Percentiles rank a stretch among this genome's conserved stretches.
Evolutionary conservation across 306 rosid species (phyloP).

Genomic region (Pterocarpus santalinus): DNA sequence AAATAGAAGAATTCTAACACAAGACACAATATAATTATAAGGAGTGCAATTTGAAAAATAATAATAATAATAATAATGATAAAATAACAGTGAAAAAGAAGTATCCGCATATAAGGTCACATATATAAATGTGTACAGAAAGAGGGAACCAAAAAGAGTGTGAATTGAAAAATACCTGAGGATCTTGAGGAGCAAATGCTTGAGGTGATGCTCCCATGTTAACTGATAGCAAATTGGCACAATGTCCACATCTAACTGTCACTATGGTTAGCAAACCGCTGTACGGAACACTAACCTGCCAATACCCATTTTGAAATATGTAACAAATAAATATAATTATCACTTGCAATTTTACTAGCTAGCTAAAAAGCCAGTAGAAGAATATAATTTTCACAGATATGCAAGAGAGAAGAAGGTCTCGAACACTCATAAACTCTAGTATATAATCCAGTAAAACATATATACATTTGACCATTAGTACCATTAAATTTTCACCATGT

Average conservation of each 20-base stretch:
- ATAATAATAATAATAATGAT: background rate
- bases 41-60: background rate
- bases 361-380: background rate
- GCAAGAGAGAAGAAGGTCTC: background rate
- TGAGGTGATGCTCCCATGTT: constrained; percentile 78
- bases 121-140: background rate
- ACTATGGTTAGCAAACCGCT: constrained; percentile 69
- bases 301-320: constrained; percentile 34
- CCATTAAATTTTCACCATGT: background rate
- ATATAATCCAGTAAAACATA: constrained; percentile 1
- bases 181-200: constrained; percentile 63
- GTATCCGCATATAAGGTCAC: constrained; percentile 19
- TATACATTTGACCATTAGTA: background rate
- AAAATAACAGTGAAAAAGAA: too few relatives aligned
- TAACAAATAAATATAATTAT: constrained; percentile 3
- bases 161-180: constrained; percentile 53
- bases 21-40: background rate
- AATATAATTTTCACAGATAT: background rate
- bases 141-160: constrained; percentile 15
- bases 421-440: background rate
- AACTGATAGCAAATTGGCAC: constrained; percentile 88
- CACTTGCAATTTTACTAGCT: constrained; percentile 5
- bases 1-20: background rate
- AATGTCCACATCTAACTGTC: constrained; percentile 98
- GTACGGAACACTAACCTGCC: constrained; percentile 96